phyloP scores from a whole-genome alignment of 495 filamentous ascomycete genomes.

The Penicillium canariense region DNA sequence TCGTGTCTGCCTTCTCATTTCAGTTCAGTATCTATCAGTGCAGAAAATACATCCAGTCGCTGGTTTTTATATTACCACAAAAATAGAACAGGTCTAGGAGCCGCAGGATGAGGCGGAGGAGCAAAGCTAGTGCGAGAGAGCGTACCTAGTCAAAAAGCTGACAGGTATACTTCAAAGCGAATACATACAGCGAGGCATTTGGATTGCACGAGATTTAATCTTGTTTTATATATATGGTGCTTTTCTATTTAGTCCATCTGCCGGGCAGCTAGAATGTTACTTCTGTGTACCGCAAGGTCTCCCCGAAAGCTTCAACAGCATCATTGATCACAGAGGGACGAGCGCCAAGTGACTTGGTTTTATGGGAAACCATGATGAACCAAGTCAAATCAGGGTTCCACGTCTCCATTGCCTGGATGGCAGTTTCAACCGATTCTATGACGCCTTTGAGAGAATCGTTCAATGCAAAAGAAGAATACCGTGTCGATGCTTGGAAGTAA shows the following conservation, averaged over 20 bases:
- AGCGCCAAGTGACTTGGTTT: neutral
- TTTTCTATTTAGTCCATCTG: neutral
- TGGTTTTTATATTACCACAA: too few relatives aligned
- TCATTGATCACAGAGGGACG: neutral
- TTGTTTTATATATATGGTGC: neutral
- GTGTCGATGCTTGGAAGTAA: constrained; percentile 21
- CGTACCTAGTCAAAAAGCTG: too few relatives aligned
- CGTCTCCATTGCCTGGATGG: constrained; percentile 42
- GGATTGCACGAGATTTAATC: too few relatives aligned
- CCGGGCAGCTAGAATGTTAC: constrained; percentile 26
- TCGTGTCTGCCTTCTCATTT: too few relatives aligned
- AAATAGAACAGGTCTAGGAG: too few relatives aligned
- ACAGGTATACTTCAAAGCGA: too few relatives aligned
- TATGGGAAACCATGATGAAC: constrained; percentile 36
- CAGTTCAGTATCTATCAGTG: too few relatives aligned
- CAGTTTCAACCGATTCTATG: constrained; percentile 27
- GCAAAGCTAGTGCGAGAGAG: too few relatives aligned
- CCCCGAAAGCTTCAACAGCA: constrained; percentile 18
- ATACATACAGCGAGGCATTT: too few relatives aligned
- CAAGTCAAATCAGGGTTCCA: constrained; percentile 49
- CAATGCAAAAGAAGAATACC: neutral
- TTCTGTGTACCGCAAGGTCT: constrained; percentile 30
- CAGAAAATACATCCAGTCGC: too few relatives aligned
- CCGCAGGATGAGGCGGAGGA: too few relatives aligned
- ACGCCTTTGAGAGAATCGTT: constrained; percentile 12